Base-by-base conservation (phyloP, 495 filamentous ascomycete genomes). In the Xylaria intraflava region DNA sequence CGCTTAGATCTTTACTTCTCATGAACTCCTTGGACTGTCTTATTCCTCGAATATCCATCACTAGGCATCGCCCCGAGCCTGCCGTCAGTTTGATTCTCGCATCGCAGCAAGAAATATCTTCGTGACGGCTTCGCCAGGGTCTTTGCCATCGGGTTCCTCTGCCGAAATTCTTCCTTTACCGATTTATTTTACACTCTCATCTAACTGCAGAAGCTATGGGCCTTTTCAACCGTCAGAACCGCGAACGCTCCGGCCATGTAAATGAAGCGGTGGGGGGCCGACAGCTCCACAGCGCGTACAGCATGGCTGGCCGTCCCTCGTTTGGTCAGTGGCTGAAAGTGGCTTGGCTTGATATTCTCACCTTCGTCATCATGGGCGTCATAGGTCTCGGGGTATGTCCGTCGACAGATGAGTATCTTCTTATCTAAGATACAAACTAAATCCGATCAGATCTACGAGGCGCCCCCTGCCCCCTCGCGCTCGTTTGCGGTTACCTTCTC, bases 401-500 rank as follows among this genome's bases (percentile, higher is more conserved):
- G 36, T 38, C 22, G 1, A 39, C 31, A 26, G 1, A 1, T 2
- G 9, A 10, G 12, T 26, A 38, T 40, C 39, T 45, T 41, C 17
- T 11, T n/a, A 23, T 4, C 8, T 10, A 41, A 1, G 23, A 14
- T 29, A 54, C 2, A 22, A 44, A 10, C 50, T 58, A 54, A 55
- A 30, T 2, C 31, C 4, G 17, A n/a, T 14, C 49, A 82, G 79
- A 66, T 83, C 48, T 84, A 83, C 62, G 62, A 70, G 53, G 78
- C 79, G 8, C 67, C 73, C 6, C 81, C 81, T 0, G 79, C 80
- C 0, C 78, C 78, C 0, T 71, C 71, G 3, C 73, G 80, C 16
- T 78, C 76, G 24, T 83, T 84, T 60, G 72, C 83, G 1, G 73
- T 84, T 20, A 78, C 69, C 41, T 83, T 81, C 61, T 61, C 72